Percentiles rank a stretch among this genome's conserved stretches.
Conservation (phyloP, 2,329 filamentous ascomycete species). For the Graphilbum fragrans region DNA sequence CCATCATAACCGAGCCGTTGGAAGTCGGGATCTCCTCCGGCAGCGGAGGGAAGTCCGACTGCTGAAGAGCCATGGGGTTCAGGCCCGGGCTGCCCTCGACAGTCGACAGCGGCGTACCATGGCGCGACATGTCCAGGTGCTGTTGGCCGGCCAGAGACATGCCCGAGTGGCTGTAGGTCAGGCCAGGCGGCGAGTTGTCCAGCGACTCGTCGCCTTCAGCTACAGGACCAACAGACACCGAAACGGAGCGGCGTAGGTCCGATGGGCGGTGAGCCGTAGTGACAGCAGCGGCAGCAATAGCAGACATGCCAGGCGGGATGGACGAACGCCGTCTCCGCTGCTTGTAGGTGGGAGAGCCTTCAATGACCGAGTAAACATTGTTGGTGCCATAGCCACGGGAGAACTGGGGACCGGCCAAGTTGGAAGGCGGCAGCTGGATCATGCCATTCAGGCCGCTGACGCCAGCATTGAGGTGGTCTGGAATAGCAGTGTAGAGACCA, state of each 20-base stretch:
- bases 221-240: conserved; percentile 71
- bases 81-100: conserved; percentile 72
- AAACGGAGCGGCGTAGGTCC: conserved; percentile 83
- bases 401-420: conserved; percentile 70
- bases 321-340: conserved; percentile 89
- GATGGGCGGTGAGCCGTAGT: conserved; percentile 60
- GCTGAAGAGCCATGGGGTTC: conserved; percentile 51
- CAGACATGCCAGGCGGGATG: conserved; percentile 66
- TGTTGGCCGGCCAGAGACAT: conserved; percentile 54
- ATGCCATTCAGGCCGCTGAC: conserved; percentile 73
- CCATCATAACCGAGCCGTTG: conserved; percentile 36
- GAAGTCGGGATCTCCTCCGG: conserved; percentile 42
- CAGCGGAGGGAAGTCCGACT: conserved; percentile 54
- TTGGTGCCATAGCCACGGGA: conserved; percentile 58
- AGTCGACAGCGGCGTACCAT: conserved; percentile 79
- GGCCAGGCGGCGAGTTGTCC: conserved; percentile 66
- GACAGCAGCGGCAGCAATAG: conserved; percentile 42
- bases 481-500: conserved; percentile 87
- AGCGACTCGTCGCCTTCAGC: conserved; percentile 67
- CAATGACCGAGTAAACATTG: conserved; percentile 90
- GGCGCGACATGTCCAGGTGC: conserved; percentile 72
- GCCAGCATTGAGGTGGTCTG: conserved; percentile 62
- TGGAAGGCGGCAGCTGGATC: conserved; percentile 81
- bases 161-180: conserved; percentile 59
- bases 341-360: conserved; percentile 98